These are phyloP conservation scores for Nymphaea thermarum DNA, from an alignment of 164 flowering plant genomes.

Conservation along the genomic window DNA sequence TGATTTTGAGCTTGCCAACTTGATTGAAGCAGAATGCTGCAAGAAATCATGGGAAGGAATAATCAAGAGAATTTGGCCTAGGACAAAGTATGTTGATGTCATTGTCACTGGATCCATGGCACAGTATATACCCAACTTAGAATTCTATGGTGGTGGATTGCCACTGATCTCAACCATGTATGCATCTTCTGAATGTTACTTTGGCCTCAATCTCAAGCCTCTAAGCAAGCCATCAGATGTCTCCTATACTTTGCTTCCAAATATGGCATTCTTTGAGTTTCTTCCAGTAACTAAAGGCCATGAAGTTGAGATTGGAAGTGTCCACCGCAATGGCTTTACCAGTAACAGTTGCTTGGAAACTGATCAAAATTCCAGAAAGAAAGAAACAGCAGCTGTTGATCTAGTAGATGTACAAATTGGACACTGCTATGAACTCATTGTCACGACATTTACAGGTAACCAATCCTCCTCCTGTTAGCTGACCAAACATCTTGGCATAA, in stretches of 20 bases:
- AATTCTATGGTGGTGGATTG: conserved; percentile 44
- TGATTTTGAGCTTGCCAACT: conserved; percentile 29
- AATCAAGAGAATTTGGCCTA: conserved; percentile 54
- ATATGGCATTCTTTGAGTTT: conserved; percentile 71
- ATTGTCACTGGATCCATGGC: conserved; percentile 75
- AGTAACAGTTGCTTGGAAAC: conserved; percentile 3
- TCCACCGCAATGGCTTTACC: conserved; percentile 15
- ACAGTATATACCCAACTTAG: conserved; percentile 49
- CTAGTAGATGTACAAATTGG: conserved; percentile 51
- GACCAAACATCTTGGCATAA: too few species aligned
- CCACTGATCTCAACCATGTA: conserved; percentile 66
- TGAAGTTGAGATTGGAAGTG: conserved; percentile 4
- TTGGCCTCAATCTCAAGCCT: conserved; percentile 57
- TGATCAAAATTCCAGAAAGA: background rate
- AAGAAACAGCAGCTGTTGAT: conserved; percentile 26
- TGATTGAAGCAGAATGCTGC: conserved; percentile 27
- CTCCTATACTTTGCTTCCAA: conserved; percentile 53
- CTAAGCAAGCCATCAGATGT: conserved; percentile 45
- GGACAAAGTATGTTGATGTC: conserved; percentile 57
- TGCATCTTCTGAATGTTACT: conserved; percentile 66
- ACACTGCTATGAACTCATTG: conserved; percentile 51
- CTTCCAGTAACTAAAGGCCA: conserved; percentile 28
- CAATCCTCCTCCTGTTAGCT: background rate
- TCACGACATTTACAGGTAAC: conserved; percentile 60
- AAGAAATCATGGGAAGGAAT: conserved; percentile 47